Evolutionary conservation across 345 rosid genomes (phyloP), one percentile per base, ranked within the genome.

Genomic region (Erysimum cheiranthoides): DNA sequence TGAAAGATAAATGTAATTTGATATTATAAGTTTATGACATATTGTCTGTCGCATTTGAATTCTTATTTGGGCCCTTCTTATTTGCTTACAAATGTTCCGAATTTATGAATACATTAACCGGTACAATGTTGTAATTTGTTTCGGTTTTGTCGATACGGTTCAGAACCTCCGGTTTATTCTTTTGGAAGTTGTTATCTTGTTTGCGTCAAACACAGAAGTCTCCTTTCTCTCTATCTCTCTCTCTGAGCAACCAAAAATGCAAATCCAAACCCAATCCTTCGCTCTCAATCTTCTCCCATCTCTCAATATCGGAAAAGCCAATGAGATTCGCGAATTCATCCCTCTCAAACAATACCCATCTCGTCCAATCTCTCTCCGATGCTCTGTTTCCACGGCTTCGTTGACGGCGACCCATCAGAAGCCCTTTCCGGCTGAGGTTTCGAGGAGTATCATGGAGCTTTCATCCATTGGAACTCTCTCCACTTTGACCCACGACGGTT

Each of bases 401-500:
- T 35, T 52, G 57, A 73, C 73, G 45, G 38, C 61, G 71, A 73
- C 78, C 53, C 18, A 31, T 57, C 80, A 34, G 16, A 91, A 84
- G 83, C 98, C 95, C 10, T 83, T 87, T 65, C 94, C 97, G 0
- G 91, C 97, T n/a, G 95, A 94, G 80, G 83, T 87, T 59, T 88
- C 96, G 8, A 84, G 96, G 78, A 94, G 96, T 46, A 90, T 91
- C 79, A 61, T 94, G 89, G 97, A 90, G 76, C 81, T 94, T 69
- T 90, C 95, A 28, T 84, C 85, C 43, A 80, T 78, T 5, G 98
- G 89, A 66, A 94, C 95, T 74, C 88, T 89, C 54, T 94, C 97
- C 47, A 81, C 91, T 28, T 46, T 86, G 59, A 73, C 86, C 70
- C 74, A 42, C 25, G 89, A 92, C 8, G 90, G 88, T 4, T 89